Conservation (phyloP, 2,329 filamentous ascomycete genomes). For the Talaromyces sp. region DNA sequence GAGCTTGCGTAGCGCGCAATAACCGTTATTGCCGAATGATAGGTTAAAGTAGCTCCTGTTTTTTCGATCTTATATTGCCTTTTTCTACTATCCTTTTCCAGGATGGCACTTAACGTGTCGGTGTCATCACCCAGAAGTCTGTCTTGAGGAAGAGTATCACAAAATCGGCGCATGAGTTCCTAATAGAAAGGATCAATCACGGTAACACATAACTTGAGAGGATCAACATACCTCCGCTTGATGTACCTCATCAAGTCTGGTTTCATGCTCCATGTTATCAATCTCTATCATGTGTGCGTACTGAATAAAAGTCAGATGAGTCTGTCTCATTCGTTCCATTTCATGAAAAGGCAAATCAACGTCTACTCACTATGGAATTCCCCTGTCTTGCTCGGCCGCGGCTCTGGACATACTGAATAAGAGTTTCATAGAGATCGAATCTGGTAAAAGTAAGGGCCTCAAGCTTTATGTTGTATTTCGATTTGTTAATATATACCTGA, state of each 20-base stretch:
- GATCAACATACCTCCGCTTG: conserved; percentile 42
- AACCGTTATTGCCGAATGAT: conserved; percentile 67
- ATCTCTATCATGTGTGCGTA: conserved; percentile 82
- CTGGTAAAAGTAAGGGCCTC: conserved; percentile 34
- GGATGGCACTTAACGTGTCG: conserved; percentile 54
- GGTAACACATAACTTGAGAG: background rate
- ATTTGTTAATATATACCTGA: conserved; percentile 37
- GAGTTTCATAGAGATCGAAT: conserved; percentile 83
- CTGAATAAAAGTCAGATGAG: conserved; percentile 18
- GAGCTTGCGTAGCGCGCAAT: conserved; percentile 71
- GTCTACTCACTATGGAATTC: conserved; percentile 58
- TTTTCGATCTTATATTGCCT: conserved; percentile 58
- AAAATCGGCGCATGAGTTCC: conserved; percentile 68
- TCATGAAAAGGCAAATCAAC: background rate
- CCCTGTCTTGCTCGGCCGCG: conserved; percentile 76
- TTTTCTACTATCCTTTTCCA: conserved; percentile 52
- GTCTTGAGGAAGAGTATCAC: conserved; percentile 69
- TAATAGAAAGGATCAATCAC: conserved; percentile 25
- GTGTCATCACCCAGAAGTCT: conserved; percentile 63
- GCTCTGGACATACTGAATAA: conserved; percentile 95
- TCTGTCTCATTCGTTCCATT: background rate
- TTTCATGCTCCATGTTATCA: conserved; percentile 64
- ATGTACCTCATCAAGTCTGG: conserved; percentile 51
- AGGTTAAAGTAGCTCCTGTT: conserved; percentile 76
- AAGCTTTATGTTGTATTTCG: background rate